These are phyloP conservation scores for Peronospora destructor DNA, from an alignment of 352 stramenopile genomes.

Conservation along the genomic window DNA sequence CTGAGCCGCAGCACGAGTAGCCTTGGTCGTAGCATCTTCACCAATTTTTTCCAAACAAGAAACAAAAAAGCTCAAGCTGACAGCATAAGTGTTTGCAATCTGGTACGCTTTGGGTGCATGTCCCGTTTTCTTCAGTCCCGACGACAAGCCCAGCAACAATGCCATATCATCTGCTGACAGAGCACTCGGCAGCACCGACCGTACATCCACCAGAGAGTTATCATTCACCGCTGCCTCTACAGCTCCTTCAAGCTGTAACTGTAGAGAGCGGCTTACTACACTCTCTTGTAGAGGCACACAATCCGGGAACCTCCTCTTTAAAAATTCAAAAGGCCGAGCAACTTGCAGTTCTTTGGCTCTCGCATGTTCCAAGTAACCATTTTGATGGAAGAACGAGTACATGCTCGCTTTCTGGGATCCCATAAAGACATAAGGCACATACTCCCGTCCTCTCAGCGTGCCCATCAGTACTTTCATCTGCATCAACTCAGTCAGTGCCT, in stretches of 20 bases:
- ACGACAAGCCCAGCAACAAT: slow-evolving; percentile 45
- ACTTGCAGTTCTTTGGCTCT: slow-evolving; percentile 57
- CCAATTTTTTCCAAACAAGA: slow-evolving; percentile 40
- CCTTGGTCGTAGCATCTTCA: slow-evolving; percentile 42
- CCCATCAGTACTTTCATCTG: slow-evolving; percentile 49
- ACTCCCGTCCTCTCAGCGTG: slow-evolving; percentile 59
- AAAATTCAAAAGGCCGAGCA: slow-evolving; percentile 58
- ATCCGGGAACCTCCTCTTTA: slow-evolving; percentile 64
- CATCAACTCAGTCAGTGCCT: slow-evolving; percentile 54
- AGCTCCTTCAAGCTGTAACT: slow-evolving; percentile 61
- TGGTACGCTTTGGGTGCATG: slow-evolving; percentile 33
- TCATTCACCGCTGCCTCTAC: slow-evolving; percentile 73
- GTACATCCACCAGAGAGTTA: slow-evolving; percentile 51
- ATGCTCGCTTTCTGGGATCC: slow-evolving; percentile 63
- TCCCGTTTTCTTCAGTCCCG: slow-evolving; percentile 25
- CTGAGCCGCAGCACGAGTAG: slow-evolving; percentile 27
- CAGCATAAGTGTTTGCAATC: slow-evolving; percentile 51
- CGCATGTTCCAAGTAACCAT: slow-evolving; percentile 64
- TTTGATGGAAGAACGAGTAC: slow-evolving; percentile 84
- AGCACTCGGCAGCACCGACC: slow-evolving; percentile 52
- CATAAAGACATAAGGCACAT: slow-evolving; percentile 74
- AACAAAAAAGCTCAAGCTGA: slow-evolving; percentile 53
- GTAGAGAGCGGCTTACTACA: slow-evolving; percentile 53
- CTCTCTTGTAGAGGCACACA: slow-evolving; percentile 55
- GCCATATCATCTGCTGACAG: slow-evolving; percentile 37